These are phyloP conservation scores for Trichosporon sp. DNA, from an alignment of 1,284 basidiomycete species.

Conservation along the genomic window DNA sequence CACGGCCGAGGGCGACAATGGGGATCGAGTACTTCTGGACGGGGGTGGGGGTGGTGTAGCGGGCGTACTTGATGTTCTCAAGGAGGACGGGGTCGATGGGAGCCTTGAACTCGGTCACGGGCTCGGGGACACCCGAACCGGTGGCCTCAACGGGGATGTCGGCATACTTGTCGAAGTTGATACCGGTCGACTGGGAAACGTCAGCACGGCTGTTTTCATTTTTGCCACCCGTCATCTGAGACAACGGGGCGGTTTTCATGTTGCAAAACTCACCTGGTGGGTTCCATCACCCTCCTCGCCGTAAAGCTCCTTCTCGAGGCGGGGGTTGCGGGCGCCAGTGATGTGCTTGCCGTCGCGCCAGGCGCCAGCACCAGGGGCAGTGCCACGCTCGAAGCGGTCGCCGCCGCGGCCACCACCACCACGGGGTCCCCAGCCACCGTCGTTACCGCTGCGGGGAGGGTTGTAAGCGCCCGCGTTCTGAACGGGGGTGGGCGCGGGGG, in stretches of 20 bases:
- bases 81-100: conserved; percentile 91
- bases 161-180: conserved; percentile 99
- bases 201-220: conserved; percentile 25
- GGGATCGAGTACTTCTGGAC: conserved; percentile 99
- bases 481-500: conserved; percentile 51
- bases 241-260: background rate
- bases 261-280: conserved; percentile 52
- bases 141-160: conserved; percentile 99
- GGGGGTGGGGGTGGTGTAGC: conserved; percentile 92
- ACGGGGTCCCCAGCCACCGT: conserved; percentile 60
- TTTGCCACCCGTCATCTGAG: conserved; percentile 17
- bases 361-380: conserved; percentile 68
- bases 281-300: conserved; percentile 78
- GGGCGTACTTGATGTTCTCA: conserved; percentile 91
- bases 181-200: conserved; percentile 88
- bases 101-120: conserved; percentile 83
- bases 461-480: conserved; percentile 59
- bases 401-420: conserved; percentile 57
- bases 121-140: conserved; percentile 91
- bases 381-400: conserved; percentile 56
- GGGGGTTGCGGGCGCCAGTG: conserved; percentile 74
- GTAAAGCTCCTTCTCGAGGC: conserved; percentile 93
- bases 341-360: conserved; percentile 92
- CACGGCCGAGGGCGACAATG: conserved; percentile 85
- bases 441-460: conserved; percentile 60